phyloP scores from a whole-genome alignment of 345 rosid species.

The Chamaenerion angustifolium region DNA sequence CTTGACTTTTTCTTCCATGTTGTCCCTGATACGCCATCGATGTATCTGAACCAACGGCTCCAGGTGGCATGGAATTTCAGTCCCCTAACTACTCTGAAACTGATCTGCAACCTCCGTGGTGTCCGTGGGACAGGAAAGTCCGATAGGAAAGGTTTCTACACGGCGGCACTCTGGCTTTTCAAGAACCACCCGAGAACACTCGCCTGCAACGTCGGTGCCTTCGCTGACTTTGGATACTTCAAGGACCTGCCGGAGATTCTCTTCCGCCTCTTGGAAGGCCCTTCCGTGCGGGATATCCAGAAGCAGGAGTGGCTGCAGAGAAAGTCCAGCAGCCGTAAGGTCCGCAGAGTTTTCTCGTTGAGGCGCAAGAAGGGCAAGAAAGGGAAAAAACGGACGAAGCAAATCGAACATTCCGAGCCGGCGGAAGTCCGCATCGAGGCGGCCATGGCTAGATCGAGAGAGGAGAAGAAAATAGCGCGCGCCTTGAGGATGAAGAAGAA shows the following conservation, averaged over 20 bases:
- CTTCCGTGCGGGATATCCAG: slow-evolving; percentile 24
- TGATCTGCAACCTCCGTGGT: slow-evolving; percentile 54
- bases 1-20: slow-evolving; percentile 53
- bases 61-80: slow-evolving; percentile 30
- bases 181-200: slow-evolving; percentile 44
- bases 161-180: slow-evolving; percentile 49
- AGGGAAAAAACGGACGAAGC: not conserved
- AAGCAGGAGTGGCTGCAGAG: slow-evolving; percentile 24
- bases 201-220: slow-evolving; percentile 28
- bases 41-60: slow-evolving; percentile 16
- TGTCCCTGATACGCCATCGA: slow-evolving; percentile 31
- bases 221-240: slow-evolving; percentile 37
- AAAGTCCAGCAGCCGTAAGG: slow-evolving; percentile 1
- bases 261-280: slow-evolving; percentile 38
- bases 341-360: not conserved
- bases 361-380: not conserved
- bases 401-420: slow-evolving; percentile 2
- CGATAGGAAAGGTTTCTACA: slow-evolving; percentile 52
- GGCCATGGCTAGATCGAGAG: slow-evolving; percentile 16
- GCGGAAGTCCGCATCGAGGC: slow-evolving; percentile 12
- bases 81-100: slow-evolving; percentile 40
- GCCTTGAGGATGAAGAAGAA: slow-evolving; percentile 20
- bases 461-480: slow-evolving; percentile 33
- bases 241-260: slow-evolving; percentile 60
- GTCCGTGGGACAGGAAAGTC: slow-evolving; percentile 55